Percentiles rank a stretch among this genome's conserved stretches.
These are phyloP conservation scores for Globomyces pollinis-pini DNA, from an alignment of 192 early-diverging fungal genomes.

Conservation along the genomic window DNA sequence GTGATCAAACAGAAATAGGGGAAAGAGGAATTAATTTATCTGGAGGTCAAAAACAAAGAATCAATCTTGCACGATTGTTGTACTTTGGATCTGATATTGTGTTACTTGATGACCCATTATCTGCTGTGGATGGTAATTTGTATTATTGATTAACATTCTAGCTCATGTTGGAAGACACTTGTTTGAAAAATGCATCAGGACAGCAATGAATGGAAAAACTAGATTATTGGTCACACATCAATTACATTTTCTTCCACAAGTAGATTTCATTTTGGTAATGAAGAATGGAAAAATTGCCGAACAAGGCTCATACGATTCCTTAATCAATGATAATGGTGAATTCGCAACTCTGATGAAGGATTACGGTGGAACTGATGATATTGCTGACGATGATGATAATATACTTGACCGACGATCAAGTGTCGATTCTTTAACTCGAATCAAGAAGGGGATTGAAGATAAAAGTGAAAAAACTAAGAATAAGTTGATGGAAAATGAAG, in stretches of 20 bases:
- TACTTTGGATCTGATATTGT: slow-evolving; percentile 73
- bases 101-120: slow-evolving; percentile 79
- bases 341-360: slow-evolving; percentile 51
- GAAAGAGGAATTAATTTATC: slow-evolving; percentile 47
- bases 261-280: slow-evolving; percentile 64
- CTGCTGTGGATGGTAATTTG: slow-evolving; percentile 82
- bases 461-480: slow-evolving; percentile 24
- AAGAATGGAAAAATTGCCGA: slow-evolving; percentile 65
- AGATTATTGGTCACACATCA: slow-evolving; percentile 80
- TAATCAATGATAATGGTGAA: slow-evolving; percentile 53
- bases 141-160: too few relatives aligned
- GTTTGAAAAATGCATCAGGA: slow-evolving; percentile 67
- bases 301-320: slow-evolving; percentile 52
- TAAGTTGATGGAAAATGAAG: slow-evolving; percentile 77
- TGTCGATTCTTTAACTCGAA: slow-evolving; percentile 9
- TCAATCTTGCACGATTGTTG: slow-evolving; percentile 71
- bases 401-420: too few relatives aligned
- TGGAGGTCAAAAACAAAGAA: slow-evolving; percentile 81
- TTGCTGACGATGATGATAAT: slow-evolving; percentile 29
- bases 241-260: slow-evolving; percentile 65
- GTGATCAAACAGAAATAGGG: slow-evolving; percentile 55
- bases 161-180: slow-evolving; percentile 57
- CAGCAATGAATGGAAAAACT: slow-evolving; percentile 62
- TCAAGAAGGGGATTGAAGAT: slow-evolving; percentile 17
- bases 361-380: slow-evolving; percentile 55